phyloP scores from a whole-genome alignment of 495 filamentous ascomycete genomes.

The Trichoderma asperelloides region DNA sequence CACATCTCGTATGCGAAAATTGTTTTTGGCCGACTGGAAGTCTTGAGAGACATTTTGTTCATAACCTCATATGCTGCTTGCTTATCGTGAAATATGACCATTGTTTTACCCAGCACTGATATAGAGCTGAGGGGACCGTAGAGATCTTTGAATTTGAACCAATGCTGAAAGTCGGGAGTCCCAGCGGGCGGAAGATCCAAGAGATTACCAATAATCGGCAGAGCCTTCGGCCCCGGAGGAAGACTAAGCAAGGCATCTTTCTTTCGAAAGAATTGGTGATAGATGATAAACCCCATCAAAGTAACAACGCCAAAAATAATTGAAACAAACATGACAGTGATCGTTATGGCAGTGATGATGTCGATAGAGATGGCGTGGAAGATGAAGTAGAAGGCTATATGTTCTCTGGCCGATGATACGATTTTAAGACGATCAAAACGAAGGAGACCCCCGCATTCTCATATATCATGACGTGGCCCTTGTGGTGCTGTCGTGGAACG shows the following conservation, averaged over 20 bases:
- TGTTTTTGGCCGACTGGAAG: neutral
- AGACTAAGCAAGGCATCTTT: slow-evolving; percentile 15
- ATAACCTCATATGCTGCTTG: slow-evolving; percentile 31
- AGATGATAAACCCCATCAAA: neutral
- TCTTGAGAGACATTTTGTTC: slow-evolving; percentile 5
- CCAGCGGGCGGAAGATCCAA: slow-evolving; percentile 32
- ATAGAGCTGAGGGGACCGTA: slow-evolving; percentile 50
- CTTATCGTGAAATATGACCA: slow-evolving; percentile 41
- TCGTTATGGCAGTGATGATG: too few species aligned
- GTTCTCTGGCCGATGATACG: too few species aligned
- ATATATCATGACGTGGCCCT: too few species aligned
- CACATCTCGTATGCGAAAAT: neutral
- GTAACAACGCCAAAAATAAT: neutral
- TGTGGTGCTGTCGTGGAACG: too few species aligned
- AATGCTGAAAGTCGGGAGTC: slow-evolving; percentile 36
- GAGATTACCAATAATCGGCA: slow-evolving; percentile 40
- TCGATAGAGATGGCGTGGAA: too few species aligned
- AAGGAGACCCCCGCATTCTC: too few species aligned
- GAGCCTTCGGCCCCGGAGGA: slow-evolving; percentile 37
- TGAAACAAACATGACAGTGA: neutral
- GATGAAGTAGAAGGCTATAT: too few species aligned
- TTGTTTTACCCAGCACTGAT: slow-evolving; percentile 35
- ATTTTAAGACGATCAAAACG: too few species aligned
- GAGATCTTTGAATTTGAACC: slow-evolving; percentile 41
- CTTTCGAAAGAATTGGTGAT: neutral